Evolutionary conservation across 768 basidiomycete species (phyloP), one percentile per base, ranked within the genome.

Genomic region (Kwoniella europaea): DNA sequence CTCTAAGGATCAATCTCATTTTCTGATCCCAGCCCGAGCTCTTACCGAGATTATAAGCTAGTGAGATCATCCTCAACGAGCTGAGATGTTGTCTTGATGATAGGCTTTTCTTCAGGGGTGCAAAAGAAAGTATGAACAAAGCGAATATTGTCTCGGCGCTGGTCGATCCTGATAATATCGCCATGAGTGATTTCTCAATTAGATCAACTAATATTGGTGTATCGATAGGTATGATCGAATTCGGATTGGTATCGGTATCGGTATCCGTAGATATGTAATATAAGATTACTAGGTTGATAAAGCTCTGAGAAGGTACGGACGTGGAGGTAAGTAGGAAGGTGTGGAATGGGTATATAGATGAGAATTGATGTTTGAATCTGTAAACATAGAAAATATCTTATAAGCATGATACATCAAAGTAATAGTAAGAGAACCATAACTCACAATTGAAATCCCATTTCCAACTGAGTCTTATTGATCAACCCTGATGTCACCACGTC

Each of bases 371-470:
- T 60, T 70, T 70, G 63, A 70, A 70, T 3, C 69, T 70, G 44
- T 3, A 5, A 6, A 35, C 7, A 35, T 1, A 1, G 35, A 15
- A 13, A 6, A 54, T 54, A 27, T 27, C 27, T 2, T 27, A 27
- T 27, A 27, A 27, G 27, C 27, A 27, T 27, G 27, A 27, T 27
- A 3, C 4, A 27, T 27, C 27, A 3, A 27, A 27, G 3, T 2
- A 27, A 27, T 27, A 27, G 27, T 27, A 27, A 3, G 27, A 27
- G 27, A 27, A 4, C 27, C 27, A 35, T 7, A 9, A 66, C 63
- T 60, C 41, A 71, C 69, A 71, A 20, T 15, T 71, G 69, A 50
- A 71, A 71, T 15, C 50, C 69, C 69, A 66, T 71, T 13, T 66
- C 64, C 27, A 71, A 22, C 50, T 71, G 69, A 15, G 53, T 15